Percentiles rank a stretch among this genome's conserved stretches.
Conservation (phyloP, 495 filamentous ascomycete species). For the Penicillium cataractarum region DNA sequence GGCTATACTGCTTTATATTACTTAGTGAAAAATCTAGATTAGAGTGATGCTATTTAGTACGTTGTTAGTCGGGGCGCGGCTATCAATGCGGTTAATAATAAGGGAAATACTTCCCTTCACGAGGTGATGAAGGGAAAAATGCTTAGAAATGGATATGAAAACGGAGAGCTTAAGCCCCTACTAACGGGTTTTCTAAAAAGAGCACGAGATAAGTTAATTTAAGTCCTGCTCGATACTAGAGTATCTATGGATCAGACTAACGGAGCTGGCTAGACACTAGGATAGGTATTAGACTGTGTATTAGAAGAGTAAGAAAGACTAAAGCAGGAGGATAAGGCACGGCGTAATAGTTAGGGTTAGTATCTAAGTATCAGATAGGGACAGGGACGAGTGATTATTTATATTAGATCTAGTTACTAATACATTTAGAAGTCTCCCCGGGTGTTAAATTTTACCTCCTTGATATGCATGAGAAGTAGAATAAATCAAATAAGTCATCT, state of each 20-base stretch:
- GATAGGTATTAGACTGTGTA: not conserved
- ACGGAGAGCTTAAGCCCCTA: not conserved
- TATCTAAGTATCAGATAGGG: not conserved
- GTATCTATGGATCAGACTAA: slow-evolving; percentile 6
- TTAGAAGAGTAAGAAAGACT: slow-evolving; percentile 1
- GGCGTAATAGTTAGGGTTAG: not conserved
- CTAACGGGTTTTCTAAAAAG: not conserved
- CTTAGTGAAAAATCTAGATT: slow-evolving; percentile 17
- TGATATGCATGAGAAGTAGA: no score
- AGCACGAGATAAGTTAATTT: slow-evolving; percentile 6
- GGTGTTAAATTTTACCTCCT: no score
- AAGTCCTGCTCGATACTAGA: not conserved
- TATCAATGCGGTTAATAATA: slow-evolving; percentile 11
- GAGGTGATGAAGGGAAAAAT: slow-evolving; percentile 5
- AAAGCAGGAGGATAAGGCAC: not conserved
- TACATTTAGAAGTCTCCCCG: no score
- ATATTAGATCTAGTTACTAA: no score
- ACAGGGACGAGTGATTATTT: not conserved
- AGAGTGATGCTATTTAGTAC: slow-evolving; percentile 10
- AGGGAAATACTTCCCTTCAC: slow-evolving; percentile 26
- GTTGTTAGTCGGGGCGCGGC: slow-evolving; percentile 21
- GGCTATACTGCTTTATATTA: slow-evolving; percentile 19
- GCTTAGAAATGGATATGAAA: not conserved
- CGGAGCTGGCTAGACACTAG: not conserved
- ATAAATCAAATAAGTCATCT: no score